A percentile compares a stretch with the other conserved stretches of the same genome.
Conservation (phyloP, 2,329 filamentous ascomycete genomes). For the Xylariaceae sp. region DNA sequence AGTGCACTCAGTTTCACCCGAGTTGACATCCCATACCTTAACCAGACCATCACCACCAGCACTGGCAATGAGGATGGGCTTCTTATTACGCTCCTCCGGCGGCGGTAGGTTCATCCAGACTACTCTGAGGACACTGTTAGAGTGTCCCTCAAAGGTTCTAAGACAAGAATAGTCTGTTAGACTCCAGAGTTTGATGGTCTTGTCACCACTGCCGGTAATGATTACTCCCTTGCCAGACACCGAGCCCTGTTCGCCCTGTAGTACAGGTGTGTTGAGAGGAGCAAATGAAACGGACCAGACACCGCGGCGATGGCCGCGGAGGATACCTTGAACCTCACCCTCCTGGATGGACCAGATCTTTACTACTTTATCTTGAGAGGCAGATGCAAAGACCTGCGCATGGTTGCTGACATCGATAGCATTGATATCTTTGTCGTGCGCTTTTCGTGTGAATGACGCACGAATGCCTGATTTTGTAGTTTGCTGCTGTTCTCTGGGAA, state of each 20-base stretch:
- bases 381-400: slow-evolving; percentile 82
- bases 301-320: slow-evolving; percentile 87
- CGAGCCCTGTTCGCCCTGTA: slow-evolving; percentile 66
- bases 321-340: slow-evolving; percentile 84
- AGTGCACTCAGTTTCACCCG: slow-evolving; percentile 79
- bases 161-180: slow-evolving; percentile 88
- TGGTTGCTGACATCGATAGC: slow-evolving; percentile 75
- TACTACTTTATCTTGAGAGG: slow-evolving; percentile 92
- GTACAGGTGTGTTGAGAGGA: slow-evolving; percentile 66
- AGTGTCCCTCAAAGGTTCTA: slow-evolving; percentile 91
- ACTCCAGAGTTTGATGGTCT: slow-evolving; percentile 94
- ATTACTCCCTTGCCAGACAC: slow-evolving; percentile 75
- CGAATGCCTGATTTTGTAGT: slow-evolving; percentile 50
- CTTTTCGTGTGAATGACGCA: slow-evolving; percentile 83
- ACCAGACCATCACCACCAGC: slow-evolving; percentile 92
- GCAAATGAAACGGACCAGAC: slow-evolving; percentile 95
- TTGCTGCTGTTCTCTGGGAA: slow-evolving; percentile 51
- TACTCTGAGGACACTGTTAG: slow-evolving; percentile 90
- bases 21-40: slow-evolving; percentile 89
- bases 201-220: slow-evolving; percentile 89
- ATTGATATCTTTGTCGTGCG: slow-evolving; percentile 98
- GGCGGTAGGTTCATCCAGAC: slow-evolving; percentile 66
- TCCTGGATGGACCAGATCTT: slow-evolving; percentile 94
- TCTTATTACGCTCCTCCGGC: slow-evolving; percentile 48
- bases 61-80: slow-evolving; percentile 68